Base-by-base conservation (phyloP, 495 filamentous ascomycete genomes). In the Hypomontagnella submonticulosa region DNA sequence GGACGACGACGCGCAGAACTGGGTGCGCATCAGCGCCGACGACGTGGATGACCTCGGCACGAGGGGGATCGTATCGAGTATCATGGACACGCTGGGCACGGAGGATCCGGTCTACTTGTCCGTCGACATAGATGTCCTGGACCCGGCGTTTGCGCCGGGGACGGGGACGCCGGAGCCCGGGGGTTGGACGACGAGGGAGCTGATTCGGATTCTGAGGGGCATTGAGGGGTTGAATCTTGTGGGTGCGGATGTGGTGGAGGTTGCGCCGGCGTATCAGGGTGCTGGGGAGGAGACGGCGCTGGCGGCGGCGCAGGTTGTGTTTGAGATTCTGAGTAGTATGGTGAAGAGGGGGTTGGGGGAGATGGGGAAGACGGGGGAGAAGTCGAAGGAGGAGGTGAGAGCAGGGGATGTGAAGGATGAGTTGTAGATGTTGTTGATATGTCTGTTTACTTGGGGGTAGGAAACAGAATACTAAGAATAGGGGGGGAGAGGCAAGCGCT, bases 191-290 rank as follows among this genome's bases (percentile, higher is more conserved):
- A 90, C 84, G 27, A 76, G 89, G 18, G 89, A 92, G 74, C 78
- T 91, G 61, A 90, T 90, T 44, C 77, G 86, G 2, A 89, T 92
- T 48, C 70, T 91, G 74, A 79, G 89, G 19, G 90, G 89, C 0
- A 74, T 92, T 6, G 88, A 91, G 78, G 82, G 81, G 34, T 62
- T 92, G 71, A 90, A 91, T 71, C 69, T 91, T 0, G 88, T 92
- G 15, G 89, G 89, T 0, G 89, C 87, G 3, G 89, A 91, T 76
- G 87, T 94, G 62, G 92, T 96, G 18, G 92, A 96, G 83, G 92
- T 96, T 11, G 88, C 89, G 43, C 92, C 92, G 1, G 90, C 90
- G 10, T 95, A 96, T 73, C 91, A 95, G 76, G 91, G 90, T 4
- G 85, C 83, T 47, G 91, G 89, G 0, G 92, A 96, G 82, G 88